Conservation (phyloP, 495 filamentous ascomycete genomes). For the Daldinia grandis region DNA sequence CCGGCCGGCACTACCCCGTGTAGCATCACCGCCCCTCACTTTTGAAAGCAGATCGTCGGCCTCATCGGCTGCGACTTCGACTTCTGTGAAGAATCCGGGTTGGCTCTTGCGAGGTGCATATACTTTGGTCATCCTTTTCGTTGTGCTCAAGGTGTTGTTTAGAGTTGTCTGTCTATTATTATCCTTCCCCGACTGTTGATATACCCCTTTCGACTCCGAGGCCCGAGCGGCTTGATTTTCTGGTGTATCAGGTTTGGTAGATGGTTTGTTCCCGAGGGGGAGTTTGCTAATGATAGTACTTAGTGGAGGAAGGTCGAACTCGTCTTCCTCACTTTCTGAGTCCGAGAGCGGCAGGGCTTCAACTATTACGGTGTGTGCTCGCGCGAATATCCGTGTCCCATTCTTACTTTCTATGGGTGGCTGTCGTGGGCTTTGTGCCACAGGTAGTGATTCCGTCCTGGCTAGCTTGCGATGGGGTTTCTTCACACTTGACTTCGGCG, state of each 20-base stretch:
- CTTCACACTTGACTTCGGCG: conserved; percentile 31
- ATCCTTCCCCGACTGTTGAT: not conserved
- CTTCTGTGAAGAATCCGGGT: conserved; percentile 46
- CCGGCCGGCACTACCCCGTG: not conserved
- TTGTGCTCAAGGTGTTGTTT: conserved; percentile 15
- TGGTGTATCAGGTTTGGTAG: not conserved
- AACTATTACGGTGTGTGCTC: conserved; percentile 57
- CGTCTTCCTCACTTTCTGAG: conserved; percentile 43
- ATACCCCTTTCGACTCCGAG: not conserved
- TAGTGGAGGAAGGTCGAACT: conserved; percentile 37
- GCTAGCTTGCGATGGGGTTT: conserved; percentile 36
- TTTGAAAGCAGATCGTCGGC: conserved; percentile 24
- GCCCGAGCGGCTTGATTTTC: not conserved
- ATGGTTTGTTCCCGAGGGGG: not conserved
- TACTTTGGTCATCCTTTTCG: conserved; percentile 36
- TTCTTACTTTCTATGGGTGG: conserved; percentile 13
- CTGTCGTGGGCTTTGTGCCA: conserved; percentile 12
- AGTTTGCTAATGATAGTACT: conserved; percentile 24
- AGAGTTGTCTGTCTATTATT: conserved; percentile 29
- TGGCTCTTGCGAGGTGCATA: conserved; percentile 45
- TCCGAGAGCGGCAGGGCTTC: conserved; percentile 47
- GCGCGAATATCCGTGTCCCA: conserved; percentile 46
- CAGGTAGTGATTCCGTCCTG: conserved; percentile 37
- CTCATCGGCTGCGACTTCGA: conserved; percentile 46
- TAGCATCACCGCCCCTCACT: not conserved